phyloP scores from a whole-genome alignment of 2,329 filamentous ascomycete genomes.

The Chaetomium sp. region DNA sequence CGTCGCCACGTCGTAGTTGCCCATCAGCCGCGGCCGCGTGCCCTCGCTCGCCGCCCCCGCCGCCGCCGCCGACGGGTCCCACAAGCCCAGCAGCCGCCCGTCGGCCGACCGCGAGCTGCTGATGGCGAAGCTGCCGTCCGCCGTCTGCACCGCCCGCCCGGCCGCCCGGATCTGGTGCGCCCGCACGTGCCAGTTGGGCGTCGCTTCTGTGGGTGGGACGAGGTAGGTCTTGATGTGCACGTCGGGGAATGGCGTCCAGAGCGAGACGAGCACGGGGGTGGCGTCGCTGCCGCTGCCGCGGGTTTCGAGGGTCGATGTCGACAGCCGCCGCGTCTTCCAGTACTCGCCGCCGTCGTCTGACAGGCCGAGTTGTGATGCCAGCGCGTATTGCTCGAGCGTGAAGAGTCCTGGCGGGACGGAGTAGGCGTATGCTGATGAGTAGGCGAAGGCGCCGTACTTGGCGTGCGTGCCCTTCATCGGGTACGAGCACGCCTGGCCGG shows the following conservation, averaged over 20 bases:
- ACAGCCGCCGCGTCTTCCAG: slow-evolving; percentile 74
- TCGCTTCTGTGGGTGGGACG: slow-evolving; percentile 58
- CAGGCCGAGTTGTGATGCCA: slow-evolving; percentile 73
- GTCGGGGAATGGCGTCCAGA: slow-evolving; percentile 71
- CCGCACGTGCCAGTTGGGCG: slow-evolving; percentile 70
- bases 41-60: slow-evolving; percentile 47
- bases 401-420: slow-evolving; percentile 76
- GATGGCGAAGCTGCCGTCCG: slow-evolving; percentile 75
- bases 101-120: slow-evolving; percentile 53
- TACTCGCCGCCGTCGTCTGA: slow-evolving; percentile 77
- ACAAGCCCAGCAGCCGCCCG: slow-evolving; percentile 54
- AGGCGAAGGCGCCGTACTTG: slow-evolving; percentile 79
- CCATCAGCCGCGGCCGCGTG: slow-evolving; percentile 58
- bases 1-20: slow-evolving; percentile 61
- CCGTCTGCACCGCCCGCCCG: slow-evolving; percentile 65
- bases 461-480: slow-evolving; percentile 80
- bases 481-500: slow-evolving; percentile 80
- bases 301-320: slow-evolving; percentile 63
- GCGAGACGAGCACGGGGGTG: slow-evolving; percentile 65
- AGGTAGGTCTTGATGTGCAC: slow-evolving; percentile 67
- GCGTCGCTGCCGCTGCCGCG: slow-evolving; percentile 49
- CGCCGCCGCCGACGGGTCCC: slow-evolving; percentile 45
- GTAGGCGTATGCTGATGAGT: slow-evolving; percentile 75
- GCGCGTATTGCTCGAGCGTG: slow-evolving; percentile 73
- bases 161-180: slow-evolving; percentile 63